phyloP scores from a whole-genome alignment of 1,284 basidiomycete genomes.

The Ustilago cynodontis region DNA sequence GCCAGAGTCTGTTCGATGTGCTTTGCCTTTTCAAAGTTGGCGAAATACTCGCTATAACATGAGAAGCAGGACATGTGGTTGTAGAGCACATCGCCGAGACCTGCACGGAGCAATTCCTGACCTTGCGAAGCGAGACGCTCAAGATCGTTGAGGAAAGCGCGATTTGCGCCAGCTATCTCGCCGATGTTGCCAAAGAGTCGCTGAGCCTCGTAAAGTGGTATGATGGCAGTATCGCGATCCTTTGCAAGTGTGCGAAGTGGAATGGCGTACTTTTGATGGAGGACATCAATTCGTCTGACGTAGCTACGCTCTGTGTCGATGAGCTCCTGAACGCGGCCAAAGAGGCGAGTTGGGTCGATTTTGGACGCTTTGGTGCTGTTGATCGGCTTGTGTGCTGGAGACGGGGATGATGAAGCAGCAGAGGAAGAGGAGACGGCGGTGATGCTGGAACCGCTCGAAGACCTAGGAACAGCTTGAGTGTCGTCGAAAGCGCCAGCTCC shows the following conservation, averaged over 20 bases:
- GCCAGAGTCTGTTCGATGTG: constrained; percentile 85
- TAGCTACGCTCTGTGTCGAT: constrained; percentile 68
- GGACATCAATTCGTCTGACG: constrained; percentile 62
- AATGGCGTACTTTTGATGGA: constrained; percentile 78
- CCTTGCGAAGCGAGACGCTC: constrained; percentile 76
- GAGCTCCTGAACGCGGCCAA: constrained; percentile 60
- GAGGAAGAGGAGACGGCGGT: constrained; percentile 46
- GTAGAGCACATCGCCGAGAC: constrained; percentile 85
- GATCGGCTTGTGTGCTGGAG: neutral
- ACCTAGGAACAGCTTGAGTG: constrained; percentile 30
- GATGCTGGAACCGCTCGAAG: constrained; percentile 60
- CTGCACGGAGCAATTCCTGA: constrained; percentile 73
- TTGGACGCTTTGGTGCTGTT: constrained; percentile 10
- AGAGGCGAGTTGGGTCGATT: constrained; percentile 41
- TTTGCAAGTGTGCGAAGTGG: constrained; percentile 87
- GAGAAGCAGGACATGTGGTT: constrained; percentile 77
- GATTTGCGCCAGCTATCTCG: constrained; percentile 85
- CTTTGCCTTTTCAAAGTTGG: constrained; percentile 93
- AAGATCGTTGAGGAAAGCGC: constrained; percentile 85
- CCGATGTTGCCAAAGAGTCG: constrained; percentile 94
- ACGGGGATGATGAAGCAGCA: constrained; percentile 13
- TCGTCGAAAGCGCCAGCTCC: neutral
- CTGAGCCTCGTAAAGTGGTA: constrained; percentile 90
- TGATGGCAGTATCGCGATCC: constrained; percentile 84
- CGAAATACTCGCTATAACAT: constrained; percentile 89